Evolutionary conservation across 129 eudicot genomes (phyloP), one percentile per base, ranked within the genome.

Genomic region (Escallonia herrerae): DNA sequence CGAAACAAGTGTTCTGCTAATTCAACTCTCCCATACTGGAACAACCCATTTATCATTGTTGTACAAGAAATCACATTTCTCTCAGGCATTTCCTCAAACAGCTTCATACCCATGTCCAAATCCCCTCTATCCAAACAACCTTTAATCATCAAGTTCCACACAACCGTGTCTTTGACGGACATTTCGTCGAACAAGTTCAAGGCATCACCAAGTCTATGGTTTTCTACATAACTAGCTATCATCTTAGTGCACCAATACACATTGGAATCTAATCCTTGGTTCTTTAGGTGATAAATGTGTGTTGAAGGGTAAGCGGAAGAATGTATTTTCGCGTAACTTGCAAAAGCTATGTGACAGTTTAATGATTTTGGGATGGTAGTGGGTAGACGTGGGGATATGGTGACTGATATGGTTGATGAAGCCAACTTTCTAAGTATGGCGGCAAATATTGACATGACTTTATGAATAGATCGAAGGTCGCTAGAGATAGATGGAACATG

Each of bases 81-180:
- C 33, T 22, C 33, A 22, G 33, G 33, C 33, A 22, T 22, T 22
- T 73, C 84, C 4, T 74, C 80, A 40, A 86, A 89, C 68, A 87
- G 71, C 73, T 64, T 79, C 76, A 69, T 43, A 55, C 84, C 96
- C 65, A 75, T 37, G 3, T 72, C 66, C 75, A 85, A 42, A 50
- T 81, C 48, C 73, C 86, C 95, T 73, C 83, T 80, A 57, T 79
- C 82, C 13, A 85, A 66, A 78, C 95, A 87, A 42, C 97, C 96
- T 71, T 87, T 87, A 39, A 87, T 68, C 87, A 91, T 85, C 13
- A 80, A 63, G 56, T 87, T 87, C 95, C 97, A 91, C 45, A 72
- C 67, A 47, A 87, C 83, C 3, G 62, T 70, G 68, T 87, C 97
- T 38, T 79, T 67, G 33, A 69, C 77, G 13, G 81, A 90, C 79